phyloP scores from a whole-genome alignment of 345 rosid species.

The Dovyalis caffra region DNA sequence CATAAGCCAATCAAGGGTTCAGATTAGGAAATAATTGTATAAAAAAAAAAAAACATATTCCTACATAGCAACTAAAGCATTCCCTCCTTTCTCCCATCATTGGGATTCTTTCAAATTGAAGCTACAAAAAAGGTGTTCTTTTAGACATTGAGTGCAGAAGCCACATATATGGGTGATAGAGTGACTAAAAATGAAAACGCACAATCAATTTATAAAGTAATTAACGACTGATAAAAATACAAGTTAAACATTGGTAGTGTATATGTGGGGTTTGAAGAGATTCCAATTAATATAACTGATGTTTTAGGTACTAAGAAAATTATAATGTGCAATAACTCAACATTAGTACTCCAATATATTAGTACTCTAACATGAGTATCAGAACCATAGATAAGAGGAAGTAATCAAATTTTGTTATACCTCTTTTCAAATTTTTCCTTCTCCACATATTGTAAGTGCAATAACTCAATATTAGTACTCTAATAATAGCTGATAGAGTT shows the following conservation, averaged over 20 bases:
- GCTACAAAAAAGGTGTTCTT: too few species aligned
- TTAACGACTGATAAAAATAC: background rate
- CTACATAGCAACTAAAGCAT: too few species aligned
- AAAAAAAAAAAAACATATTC: too few species aligned
- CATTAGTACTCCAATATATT: too few species aligned
- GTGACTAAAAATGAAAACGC: background rate
- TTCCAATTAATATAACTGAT: background rate
- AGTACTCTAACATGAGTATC: too few species aligned
- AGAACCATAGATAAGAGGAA: too few species aligned
- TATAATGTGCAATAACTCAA: background rate
- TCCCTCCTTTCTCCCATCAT: too few species aligned
- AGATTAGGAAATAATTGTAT: too few species aligned
- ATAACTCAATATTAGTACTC: background rate
- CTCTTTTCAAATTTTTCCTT: conserved; percentile 7
- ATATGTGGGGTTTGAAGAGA: background rate
- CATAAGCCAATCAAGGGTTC: too few species aligned
- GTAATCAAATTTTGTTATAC: background rate
- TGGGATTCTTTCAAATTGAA: too few species aligned
- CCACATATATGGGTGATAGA: too few species aligned
- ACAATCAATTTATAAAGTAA: background rate
- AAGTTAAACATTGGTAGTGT: background rate
- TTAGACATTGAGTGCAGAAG: too few species aligned
- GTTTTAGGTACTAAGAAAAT: background rate
- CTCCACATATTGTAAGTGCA: background rate
- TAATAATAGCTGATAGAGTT: background rate